Evolutionary conservation across 2,329 filamentous ascomycete species (phyloP).

Genomic region (Dactylellina cionopaga): DNA sequence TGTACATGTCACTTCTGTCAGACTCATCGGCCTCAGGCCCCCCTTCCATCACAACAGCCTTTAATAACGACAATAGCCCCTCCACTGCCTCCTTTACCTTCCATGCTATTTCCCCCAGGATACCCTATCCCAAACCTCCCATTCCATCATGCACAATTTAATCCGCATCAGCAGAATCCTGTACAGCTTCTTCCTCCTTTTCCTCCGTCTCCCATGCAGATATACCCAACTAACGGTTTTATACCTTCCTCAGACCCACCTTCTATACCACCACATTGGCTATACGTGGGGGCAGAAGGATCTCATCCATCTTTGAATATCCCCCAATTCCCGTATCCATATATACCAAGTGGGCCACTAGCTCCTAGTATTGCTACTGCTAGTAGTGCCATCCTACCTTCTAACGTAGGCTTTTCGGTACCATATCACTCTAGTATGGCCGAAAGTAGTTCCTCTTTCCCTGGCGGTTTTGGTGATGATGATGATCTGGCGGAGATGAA

Average conservation of each 20-base stretch:
- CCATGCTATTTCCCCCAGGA: not conserved
- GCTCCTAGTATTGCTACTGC: not conserved
- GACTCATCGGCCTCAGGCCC: not conserved
- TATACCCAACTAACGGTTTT: slow-evolving; percentile 23
- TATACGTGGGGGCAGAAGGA: not conserved
- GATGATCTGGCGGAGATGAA: slow-evolving; percentile 35
- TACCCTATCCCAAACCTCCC: slow-evolving; percentile 6
- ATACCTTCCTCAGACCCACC: slow-evolving; percentile 4
- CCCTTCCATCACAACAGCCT: too few relatives aligned
- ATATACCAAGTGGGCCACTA: not conserved
- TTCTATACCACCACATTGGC: slow-evolving; percentile 4
- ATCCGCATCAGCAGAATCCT: not conserved
- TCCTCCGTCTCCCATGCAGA: not conserved
- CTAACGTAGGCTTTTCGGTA: not conserved
- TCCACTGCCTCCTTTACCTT: not conserved
- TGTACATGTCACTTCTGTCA: slow-evolving; percentile 24
- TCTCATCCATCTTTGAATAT: not conserved
- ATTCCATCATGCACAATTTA: not conserved
- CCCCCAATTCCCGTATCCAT: not conserved
- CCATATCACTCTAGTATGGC: slow-evolving; percentile 12
- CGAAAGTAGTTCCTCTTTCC: slow-evolving; percentile 15
- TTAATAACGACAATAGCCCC: too few relatives aligned
- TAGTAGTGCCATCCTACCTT: not conserved
- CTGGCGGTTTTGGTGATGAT: too few relatives aligned
- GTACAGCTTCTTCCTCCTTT: not conserved